Conservation (phyloP, 2,329 filamentous ascomycete genomes). For the Aspergillus sp. region DNA sequence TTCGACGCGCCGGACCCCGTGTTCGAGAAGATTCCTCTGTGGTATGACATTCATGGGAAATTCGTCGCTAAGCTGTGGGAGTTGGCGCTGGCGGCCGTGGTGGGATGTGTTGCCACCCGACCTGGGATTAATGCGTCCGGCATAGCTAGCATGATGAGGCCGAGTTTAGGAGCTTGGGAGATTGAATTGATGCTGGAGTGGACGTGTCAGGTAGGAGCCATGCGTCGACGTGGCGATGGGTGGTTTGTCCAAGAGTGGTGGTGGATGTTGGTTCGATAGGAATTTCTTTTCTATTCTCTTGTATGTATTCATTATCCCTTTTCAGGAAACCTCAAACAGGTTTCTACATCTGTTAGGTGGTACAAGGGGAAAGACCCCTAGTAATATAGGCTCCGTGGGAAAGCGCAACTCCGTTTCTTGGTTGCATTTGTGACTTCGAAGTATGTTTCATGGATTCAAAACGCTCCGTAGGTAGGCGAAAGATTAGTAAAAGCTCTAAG, state of each 20-base stretch:
- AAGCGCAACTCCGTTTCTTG: too few species aligned
- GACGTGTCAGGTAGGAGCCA: constrained; percentile 32
- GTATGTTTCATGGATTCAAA: too few species aligned
- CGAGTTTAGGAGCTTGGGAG: constrained; percentile 44
- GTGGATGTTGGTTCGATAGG: constrained; percentile 31
- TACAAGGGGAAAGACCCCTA: too few species aligned
- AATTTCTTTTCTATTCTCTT: too few species aligned
- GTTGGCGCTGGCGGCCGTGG: constrained; percentile 39
- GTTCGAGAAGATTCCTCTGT: constrained; percentile 43
- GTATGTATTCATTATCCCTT: too few species aligned
- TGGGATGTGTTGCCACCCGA: constrained; percentile 43
- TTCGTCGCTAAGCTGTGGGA: constrained; percentile 42
- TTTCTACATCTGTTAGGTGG: too few species aligned
- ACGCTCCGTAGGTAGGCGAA: too few species aligned
- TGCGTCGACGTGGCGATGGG: constrained; percentile 15
- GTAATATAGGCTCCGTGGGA: too few species aligned
- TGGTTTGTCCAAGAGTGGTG: constrained; percentile 42
- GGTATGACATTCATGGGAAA: constrained; percentile 49
- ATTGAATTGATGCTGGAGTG: constrained; percentile 41
- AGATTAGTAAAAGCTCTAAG: too few species aligned
- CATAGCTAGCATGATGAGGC: constrained; percentile 40
- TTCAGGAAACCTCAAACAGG: too few species aligned
- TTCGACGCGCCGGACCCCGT: constrained; percentile 1
- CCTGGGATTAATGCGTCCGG: constrained; percentile 38
- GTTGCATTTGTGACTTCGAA: too few species aligned